phyloP scores from a whole-genome alignment of 1,284 basidiomycete species.

The Heliocybe sulcata region DNA sequence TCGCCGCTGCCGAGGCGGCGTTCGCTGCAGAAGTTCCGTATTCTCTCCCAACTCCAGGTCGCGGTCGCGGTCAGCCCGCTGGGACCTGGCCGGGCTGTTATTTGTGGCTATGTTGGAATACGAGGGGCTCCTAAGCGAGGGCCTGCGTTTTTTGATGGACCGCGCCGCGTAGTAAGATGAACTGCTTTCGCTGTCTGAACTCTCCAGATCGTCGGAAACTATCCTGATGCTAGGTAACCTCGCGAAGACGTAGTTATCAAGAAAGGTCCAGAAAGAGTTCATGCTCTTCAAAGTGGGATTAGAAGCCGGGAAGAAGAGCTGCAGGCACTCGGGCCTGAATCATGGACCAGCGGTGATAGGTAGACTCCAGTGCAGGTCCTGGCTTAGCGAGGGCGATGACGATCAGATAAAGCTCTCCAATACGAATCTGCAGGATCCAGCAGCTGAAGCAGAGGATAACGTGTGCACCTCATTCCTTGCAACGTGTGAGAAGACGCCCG shows the following conservation, averaged over 20 bases:
- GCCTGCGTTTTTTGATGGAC: not conserved
- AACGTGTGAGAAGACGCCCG: not conserved
- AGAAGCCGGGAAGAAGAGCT: not conserved
- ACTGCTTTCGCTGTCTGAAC: slow-evolving; percentile 14
- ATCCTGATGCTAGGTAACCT: slow-evolving; percentile 1
- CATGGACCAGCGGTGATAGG: not conserved
- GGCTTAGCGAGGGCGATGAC: not conserved
- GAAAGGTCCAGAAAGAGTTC: slow-evolving; percentile 22
- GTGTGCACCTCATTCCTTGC: not conserved
- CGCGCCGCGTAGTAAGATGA: slow-evolving; percentile 10
- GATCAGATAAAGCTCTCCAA: not conserved
- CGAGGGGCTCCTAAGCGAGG: not conserved
- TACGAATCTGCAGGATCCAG: not conserved
- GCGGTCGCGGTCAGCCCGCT: slow-evolving; percentile 2
- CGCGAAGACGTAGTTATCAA: slow-evolving; percentile 19
- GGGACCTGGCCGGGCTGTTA: not conserved
- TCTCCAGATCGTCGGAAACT: slow-evolving; percentile 22
- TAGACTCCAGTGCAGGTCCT: not conserved
- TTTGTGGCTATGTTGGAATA: not conserved
- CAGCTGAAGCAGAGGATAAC: not conserved
- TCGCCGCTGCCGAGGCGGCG: slow-evolving; percentile 4
- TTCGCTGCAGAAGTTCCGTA: not conserved
- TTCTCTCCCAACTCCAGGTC: not conserved
- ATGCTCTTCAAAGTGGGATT: slow-evolving; percentile 9
- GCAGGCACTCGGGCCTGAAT: not conserved